These are phyloP conservation scores for Stephanodiscus minutulus DNA, from an alignment of 108 stramenopile species.

Conservation along the genomic window DNA sequence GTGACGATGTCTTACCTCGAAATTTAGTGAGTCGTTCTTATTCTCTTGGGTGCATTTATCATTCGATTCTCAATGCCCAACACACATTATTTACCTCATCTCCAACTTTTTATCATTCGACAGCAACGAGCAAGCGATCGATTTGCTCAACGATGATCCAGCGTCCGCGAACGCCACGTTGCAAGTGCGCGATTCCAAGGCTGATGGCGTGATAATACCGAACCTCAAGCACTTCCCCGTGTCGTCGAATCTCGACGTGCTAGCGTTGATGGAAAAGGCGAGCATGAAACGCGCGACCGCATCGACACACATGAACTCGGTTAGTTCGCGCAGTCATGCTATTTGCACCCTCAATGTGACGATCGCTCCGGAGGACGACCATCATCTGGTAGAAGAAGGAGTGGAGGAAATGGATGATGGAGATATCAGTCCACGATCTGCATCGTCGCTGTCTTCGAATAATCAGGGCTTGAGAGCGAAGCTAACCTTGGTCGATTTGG, in stretches of 20 bases:
- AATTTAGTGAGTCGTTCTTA: slow-evolving; percentile 37
- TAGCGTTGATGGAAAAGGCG: slow-evolving; percentile 65
- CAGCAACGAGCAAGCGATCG: slow-evolving; percentile 62
- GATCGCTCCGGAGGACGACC: slow-evolving; percentile 29
- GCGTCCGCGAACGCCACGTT: slow-evolving; percentile 30
- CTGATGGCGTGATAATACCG: slow-evolving; percentile 69
- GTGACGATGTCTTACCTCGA: slow-evolving; percentile 68
- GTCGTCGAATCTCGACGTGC: slow-evolving; percentile 55
- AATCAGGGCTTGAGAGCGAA: slow-evolving; percentile 12
- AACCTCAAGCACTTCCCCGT: slow-evolving; percentile 61
- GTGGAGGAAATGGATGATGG: slow-evolving; percentile 12
- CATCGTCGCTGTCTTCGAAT: background rate
- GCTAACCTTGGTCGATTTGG: slow-evolving; percentile 54
- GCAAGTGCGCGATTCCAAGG: slow-evolving; percentile 51
- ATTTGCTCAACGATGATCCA: slow-evolving; percentile 47
- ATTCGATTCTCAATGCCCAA: no score
- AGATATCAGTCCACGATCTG: slow-evolving; percentile 13
- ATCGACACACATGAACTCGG: slow-evolving; percentile 90
- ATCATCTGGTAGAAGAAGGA: background rate
- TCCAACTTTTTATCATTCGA: no score
- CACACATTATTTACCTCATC: no score
- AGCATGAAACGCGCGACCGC: slow-evolving; percentile 65
- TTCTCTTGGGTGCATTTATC: no score
- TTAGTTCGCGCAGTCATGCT: slow-evolving; percentile 87
- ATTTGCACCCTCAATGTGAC: slow-evolving; percentile 89